Evolutionary conservation across 768 basidiomycete species (phyloP).

Genomic region (Lyophyllum decastes): DNA sequence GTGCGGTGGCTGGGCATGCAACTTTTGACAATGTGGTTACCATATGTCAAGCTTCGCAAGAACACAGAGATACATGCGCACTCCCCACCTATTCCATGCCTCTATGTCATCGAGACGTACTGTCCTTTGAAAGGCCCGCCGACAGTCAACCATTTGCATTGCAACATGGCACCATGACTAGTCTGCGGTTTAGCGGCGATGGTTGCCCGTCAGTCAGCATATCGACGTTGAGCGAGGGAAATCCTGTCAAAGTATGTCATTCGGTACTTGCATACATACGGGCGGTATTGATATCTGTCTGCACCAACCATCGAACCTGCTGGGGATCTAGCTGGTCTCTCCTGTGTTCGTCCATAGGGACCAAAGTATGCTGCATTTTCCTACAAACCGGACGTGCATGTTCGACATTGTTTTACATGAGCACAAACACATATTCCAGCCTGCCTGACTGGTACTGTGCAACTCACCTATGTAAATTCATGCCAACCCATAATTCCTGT

Average conservation of each 20-base stretch:
- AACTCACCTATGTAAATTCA: too few relatives aligned
- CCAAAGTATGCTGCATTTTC: too few relatives aligned
- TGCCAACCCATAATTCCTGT: too few relatives aligned
- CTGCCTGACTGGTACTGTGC: too few relatives aligned
- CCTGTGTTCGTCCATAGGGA: too few relatives aligned
- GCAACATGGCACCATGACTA: neutral
- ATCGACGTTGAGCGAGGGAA: neutral
- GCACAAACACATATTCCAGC: neutral
- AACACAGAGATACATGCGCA: neutral
- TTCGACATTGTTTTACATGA: neutral
- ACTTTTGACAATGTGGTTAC: constrained; percentile 2
- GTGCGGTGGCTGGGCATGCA: neutral
- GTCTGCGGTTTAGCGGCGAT: neutral
- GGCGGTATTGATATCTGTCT: neutral
- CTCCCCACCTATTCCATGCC: neutral
- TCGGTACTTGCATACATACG: neutral
- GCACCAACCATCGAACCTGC: neutral
- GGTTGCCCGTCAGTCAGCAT: neutral
- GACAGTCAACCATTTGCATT: too few relatives aligned
- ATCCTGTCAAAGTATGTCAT: neutral
- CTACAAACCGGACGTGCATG: too few relatives aligned
- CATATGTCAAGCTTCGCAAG: neutral
- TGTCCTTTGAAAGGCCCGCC: neutral
- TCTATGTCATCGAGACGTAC: neutral
- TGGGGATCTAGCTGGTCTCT: too few relatives aligned